Evolutionary conservation across 179 eudicot genomes (phyloP), one percentile per base, ranked within the genome.

Genomic region (Pouteria campechiana): DNA sequence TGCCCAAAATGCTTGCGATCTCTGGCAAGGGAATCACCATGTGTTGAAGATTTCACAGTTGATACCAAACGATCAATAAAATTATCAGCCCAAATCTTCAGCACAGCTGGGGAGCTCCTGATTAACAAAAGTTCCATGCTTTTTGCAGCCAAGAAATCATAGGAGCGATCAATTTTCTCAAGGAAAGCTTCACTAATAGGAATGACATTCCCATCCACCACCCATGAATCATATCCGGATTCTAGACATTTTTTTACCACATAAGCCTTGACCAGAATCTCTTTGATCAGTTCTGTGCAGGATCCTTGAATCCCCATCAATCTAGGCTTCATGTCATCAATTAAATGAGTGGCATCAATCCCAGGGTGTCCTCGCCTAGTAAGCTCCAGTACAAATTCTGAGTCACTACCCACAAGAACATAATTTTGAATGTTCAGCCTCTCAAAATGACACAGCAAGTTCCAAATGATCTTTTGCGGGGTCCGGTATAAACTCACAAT

Each of bases 381-480:
- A 58, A 92, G 78, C 67, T 87, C 96, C 21, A 57, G 55, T 20
- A 70, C 46, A 32, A 87, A 70, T 30, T 60, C 46, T 17, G 78
- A 71, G 9, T 64, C 30, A 14, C 76, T 78, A 13, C 82, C 86
- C 52, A 79, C 14, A 8, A 92, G 65, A 55, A 92, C 59, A 57
- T 82, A 79, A 54, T 87, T 87, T 28, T 13, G 57, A 42, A 77
- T 64, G 61, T 75, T 54, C 47, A 82, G 65, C 77, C 78, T 68
- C 63, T 77, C 94, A 50, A 92, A 75, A 54, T 87, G 94, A 60
- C 99, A 87, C 25, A 92, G 67, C 50, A 92, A 41, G 63, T 92
- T 92, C 60, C 67, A 70, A 16, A 58, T 29, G 16, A 70, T 30
- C 12, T 42, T 30, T 43, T 82, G 74, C 6, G 79, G 46, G 16